Conservation (phyloP, 495 filamentous ascomycete species). For the Tuber calosporum region DNA sequence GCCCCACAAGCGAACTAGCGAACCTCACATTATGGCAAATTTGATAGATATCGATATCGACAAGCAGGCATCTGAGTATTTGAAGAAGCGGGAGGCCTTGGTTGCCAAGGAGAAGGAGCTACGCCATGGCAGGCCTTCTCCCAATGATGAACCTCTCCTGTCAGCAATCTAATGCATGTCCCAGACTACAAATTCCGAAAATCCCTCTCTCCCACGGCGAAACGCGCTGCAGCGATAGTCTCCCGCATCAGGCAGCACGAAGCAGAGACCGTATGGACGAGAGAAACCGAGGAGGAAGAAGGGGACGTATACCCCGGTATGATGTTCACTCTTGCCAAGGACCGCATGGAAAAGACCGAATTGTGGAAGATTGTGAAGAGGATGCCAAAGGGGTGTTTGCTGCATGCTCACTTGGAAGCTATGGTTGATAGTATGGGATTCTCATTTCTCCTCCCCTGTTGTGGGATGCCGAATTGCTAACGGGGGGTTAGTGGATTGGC, state of each 20-base stretch:
- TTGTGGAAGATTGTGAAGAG: constrained; percentile 75
- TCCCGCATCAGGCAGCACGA: constrained; percentile 70
- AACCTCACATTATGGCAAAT: neutral
- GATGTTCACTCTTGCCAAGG: constrained; percentile 76
- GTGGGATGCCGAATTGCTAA: neutral
- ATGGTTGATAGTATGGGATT: constrained; percentile 61
- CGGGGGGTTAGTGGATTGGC: constrained; percentile 53
- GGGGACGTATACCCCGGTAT: constrained; percentile 69
- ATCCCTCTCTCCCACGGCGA: constrained; percentile 63
- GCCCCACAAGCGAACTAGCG: neutral
- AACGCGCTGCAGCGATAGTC: constrained; percentile 69
- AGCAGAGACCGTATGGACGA: constrained; percentile 62
- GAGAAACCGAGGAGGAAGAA: constrained; percentile 58
- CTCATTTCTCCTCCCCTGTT: neutral
- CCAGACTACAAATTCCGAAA: constrained; percentile 59
- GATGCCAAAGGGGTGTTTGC: constrained; percentile 85
- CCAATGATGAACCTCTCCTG: constrained; percentile 22
- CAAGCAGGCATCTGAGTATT: constrained; percentile 50
- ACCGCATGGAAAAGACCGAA: constrained; percentile 69
- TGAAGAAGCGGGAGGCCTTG: constrained; percentile 66
- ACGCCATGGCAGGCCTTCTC: constrained; percentile 59
- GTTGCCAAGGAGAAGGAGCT: constrained; percentile 72
- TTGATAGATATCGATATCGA: neutral
- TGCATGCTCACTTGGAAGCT: constrained; percentile 83
- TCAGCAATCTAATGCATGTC: constrained; percentile 21